phyloP scores from a whole-genome alignment of 2,329 filamentous ascomycete genomes.

The Aspergillus sp. region DNA sequence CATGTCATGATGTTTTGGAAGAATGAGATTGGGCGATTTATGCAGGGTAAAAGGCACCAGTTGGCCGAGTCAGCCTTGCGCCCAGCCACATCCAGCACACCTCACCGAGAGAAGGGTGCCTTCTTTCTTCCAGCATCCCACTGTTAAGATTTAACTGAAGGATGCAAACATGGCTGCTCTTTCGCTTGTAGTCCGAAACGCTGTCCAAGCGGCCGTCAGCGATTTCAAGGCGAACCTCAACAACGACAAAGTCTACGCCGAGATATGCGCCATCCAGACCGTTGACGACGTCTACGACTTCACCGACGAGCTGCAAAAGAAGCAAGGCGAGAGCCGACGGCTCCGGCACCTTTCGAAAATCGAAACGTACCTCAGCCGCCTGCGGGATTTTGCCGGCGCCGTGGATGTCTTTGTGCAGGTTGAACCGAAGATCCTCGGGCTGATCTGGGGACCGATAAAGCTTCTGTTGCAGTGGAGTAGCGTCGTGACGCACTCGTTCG shows the following conservation, averaged over 20 bases:
- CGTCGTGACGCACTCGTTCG: not conserved
- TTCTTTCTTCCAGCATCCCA: not conserved
- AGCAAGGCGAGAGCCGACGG: not conserved
- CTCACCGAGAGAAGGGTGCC: not conserved
- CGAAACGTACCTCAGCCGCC: not conserved
- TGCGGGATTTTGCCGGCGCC: not conserved
- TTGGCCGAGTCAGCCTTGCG: not conserved
- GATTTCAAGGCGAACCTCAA: slow-evolving; percentile 2
- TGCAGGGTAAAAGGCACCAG: not conserved
- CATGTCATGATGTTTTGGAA: not conserved
- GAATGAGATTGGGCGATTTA: not conserved
- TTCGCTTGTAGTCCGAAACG: not conserved
- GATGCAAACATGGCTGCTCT: not conserved
- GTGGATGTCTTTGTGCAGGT: slow-evolving; percentile 1
- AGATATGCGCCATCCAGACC: not conserved
- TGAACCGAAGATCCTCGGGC: not conserved
- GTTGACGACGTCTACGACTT: slow-evolving; percentile 5
- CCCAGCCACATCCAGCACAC: not conserved
- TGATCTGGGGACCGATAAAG: slow-evolving; percentile 9
- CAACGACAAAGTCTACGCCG: not conserved
- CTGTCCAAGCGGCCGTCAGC: slow-evolving; percentile 1
- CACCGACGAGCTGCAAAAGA: not conserved
- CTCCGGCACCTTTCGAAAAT: slow-evolving; percentile 3
- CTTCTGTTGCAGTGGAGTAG: slow-evolving; percentile 6
- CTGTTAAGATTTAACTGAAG: no score